Conservation (phyloP, 352 stramenopile species). For the Pythium brassicae region DNA sequence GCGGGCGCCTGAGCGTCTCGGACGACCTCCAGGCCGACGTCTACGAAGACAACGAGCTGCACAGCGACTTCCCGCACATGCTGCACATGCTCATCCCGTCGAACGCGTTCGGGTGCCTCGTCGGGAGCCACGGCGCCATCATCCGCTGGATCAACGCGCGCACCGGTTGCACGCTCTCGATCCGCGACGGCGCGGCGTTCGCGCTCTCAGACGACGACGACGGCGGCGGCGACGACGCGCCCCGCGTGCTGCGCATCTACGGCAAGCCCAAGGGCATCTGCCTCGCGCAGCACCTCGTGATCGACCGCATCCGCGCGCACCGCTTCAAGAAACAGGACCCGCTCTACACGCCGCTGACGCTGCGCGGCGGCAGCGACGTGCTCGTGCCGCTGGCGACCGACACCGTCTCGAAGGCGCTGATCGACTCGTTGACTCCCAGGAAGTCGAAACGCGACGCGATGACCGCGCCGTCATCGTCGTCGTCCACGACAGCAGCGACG, state of each 20-base stretch:
- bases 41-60: slow-evolving; percentile 52
- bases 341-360: slow-evolving; percentile 41
- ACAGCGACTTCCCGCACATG: slow-evolving; percentile 49
- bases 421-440: slow-evolving; percentile 17
- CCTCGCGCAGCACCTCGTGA: slow-evolving; percentile 54
- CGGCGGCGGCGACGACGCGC: slow-evolving; percentile 18
- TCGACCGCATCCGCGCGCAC: slow-evolving; percentile 49
- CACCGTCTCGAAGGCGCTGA: slow-evolving; percentile 38
- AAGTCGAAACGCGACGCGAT: neutral
- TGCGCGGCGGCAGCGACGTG: slow-evolving; percentile 11
- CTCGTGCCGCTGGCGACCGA: slow-evolving; percentile 29
- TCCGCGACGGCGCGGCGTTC: slow-evolving; percentile 30
- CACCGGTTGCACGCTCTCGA: slow-evolving; percentile 46
- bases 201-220: slow-evolving; percentile 34
- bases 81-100: slow-evolving; percentile 65
- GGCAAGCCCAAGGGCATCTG: slow-evolving; percentile 55
- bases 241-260: slow-evolving; percentile 49
- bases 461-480: neutral
- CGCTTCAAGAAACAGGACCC: slow-evolving; percentile 38
- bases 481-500: no score
- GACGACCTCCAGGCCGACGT: slow-evolving; percentile 26
- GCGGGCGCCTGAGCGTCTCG: slow-evolving; percentile 12
- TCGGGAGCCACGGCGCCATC: slow-evolving; percentile 41
- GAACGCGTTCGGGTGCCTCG: slow-evolving; percentile 40
- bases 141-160: slow-evolving; percentile 48